phyloP scores from a whole-genome alignment of 192 early-diverging fungal genomes.

The Coemansia sp. region DNA sequence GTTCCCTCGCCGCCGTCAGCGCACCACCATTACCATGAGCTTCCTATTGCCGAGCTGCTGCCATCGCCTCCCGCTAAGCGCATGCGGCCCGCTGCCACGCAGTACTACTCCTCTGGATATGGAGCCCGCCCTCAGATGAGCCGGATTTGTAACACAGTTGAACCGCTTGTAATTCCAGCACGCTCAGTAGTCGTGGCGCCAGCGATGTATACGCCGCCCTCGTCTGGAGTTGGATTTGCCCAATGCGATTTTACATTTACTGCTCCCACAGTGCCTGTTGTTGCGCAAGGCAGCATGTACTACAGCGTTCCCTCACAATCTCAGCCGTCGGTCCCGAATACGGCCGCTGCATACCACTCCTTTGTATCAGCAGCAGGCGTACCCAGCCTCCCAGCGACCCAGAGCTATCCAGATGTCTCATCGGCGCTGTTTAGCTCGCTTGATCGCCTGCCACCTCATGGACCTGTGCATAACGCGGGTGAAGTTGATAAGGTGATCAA shows the following conservation, averaged over 20 bases:
- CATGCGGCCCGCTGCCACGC: conserved; percentile 30
- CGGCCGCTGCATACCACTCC: conserved; percentile 4
- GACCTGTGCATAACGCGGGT: conserved; percentile 4
- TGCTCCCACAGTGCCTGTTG: conserved; percentile 19
- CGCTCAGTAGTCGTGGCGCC: conserved; percentile 14
- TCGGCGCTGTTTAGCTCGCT: conserved; percentile 10
- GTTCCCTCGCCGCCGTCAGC: conserved; percentile 41
- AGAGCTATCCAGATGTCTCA: conserved; percentile 7
- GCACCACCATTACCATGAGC: conserved; percentile 25
- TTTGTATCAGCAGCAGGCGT: neutral
- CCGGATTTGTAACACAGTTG: conserved; percentile 10
- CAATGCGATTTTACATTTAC: conserved; percentile 49
- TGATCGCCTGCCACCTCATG: neutral
- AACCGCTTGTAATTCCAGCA: conserved; percentile 26
- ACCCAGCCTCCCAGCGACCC: conserved; percentile 13
- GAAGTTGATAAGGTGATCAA: conserved; percentile 10
- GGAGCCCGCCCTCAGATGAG: conserved; percentile 6
- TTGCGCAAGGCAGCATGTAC: conserved; percentile 6
- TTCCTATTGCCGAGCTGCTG: conserved; percentile 20
- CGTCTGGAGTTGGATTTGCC: conserved; percentile 32
- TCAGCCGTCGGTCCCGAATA: conserved; percentile 1
- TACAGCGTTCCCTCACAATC: neutral
- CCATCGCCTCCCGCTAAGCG: conserved; percentile 51
- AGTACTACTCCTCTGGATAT: conserved; percentile 13
- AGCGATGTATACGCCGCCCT: conserved; percentile 42